Percentiles rank a stretch among this genome's conserved stretches.
These are phyloP conservation scores for Maudiozyma pseudohumilis DNA, from an alignment of 805 yeast species.

Conservation along the genomic window DNA sequence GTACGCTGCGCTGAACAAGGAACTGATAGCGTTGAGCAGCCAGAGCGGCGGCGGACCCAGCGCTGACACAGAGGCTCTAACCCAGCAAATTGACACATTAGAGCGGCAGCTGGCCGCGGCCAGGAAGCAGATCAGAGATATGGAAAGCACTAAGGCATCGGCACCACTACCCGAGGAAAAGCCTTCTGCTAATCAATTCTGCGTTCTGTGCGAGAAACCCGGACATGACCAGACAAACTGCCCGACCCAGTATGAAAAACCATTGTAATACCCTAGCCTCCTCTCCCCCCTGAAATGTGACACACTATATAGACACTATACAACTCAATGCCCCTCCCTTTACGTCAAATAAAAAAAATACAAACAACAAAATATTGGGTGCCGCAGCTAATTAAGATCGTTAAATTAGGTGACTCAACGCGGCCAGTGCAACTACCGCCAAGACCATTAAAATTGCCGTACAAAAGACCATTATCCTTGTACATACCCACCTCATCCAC, in stretches of 20 bases:
- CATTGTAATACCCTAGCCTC: not conserved
- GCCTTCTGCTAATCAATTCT: too few species aligned
- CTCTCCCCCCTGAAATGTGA: too few species aligned
- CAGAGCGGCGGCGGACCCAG: not conserved
- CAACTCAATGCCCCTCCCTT: too few species aligned
- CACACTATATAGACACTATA: not conserved
- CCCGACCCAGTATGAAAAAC: conserved; percentile 34
- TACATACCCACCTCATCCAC: too few species aligned
- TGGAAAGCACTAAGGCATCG: not conserved
- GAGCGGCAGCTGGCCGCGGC: conserved; percentile 27
- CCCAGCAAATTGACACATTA: conserved; percentile 17
- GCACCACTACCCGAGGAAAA: not conserved
- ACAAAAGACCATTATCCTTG: too few species aligned
- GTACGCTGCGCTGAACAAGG: conserved; percentile 19
- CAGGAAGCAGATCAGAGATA: conserved; percentile 3
- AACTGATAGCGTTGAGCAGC: conserved; percentile 9
- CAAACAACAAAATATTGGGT: too few species aligned
- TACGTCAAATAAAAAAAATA: too few species aligned
- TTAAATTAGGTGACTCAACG: too few species aligned
- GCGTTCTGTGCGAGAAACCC: conserved; percentile 83
- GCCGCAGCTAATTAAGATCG: too few species aligned
- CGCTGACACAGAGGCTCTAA: conserved; percentile 6
- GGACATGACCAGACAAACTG: conserved; percentile 87
- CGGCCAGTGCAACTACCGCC: too few species aligned
- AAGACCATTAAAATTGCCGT: too few species aligned